Evolutionary conservation across 2,329 filamentous ascomycete genomes (phyloP), one percentile per base, ranked within the genome.

Genomic region (Ophiostoma perfectum): DNA sequence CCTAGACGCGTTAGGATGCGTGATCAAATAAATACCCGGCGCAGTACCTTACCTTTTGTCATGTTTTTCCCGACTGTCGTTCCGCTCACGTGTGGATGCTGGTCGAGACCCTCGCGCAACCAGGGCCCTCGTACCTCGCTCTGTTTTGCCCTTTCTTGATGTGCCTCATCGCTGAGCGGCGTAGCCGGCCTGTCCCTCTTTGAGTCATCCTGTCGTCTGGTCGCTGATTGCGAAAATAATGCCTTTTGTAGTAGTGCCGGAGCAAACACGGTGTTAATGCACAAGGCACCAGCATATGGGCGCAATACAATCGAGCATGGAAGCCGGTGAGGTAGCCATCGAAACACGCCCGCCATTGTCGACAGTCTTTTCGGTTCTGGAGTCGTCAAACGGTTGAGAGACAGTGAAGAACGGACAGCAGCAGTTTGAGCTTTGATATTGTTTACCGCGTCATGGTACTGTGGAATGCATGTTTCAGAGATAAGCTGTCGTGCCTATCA

Each of bases 1-100:
- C 91, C 27, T 27, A 27, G 27, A 27, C 27, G 27, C 27, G 27
- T 27, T 27, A 27, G 27, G 27, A 27, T 27, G 27, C 27, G 27
- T 27, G 27, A 27, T 27, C 27, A 27, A 27, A 27, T 27, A 27
- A 27, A 27, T 27, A 27, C 27, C 27, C 27, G 27, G 27, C 27
- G 27, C 27, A 27, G 27, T 27, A 27, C 27, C 27, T 27, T 27
- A 27, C 27, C 90, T 18, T 64, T 64, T n/a, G 41, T 64, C 39
- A 64, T 12, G n/a, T 45, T 39, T n/a, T 42, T 64, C 14, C 62
- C 58, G 38, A 41, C 38, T 0, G 58, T 62, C 36, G 36, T 62
- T 3, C 12, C 58, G 12, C 16, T 8, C 7, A 63, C 18, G 42
- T 18, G 11, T 11, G 63, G 63, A 9, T 41, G 63, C 63, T 42